Evolutionary conservation across 2,329 filamentous ascomycete genomes (phyloP), one percentile per base, ranked within the genome.

Genomic region (Colletotrichum chlorophyti): DNA sequence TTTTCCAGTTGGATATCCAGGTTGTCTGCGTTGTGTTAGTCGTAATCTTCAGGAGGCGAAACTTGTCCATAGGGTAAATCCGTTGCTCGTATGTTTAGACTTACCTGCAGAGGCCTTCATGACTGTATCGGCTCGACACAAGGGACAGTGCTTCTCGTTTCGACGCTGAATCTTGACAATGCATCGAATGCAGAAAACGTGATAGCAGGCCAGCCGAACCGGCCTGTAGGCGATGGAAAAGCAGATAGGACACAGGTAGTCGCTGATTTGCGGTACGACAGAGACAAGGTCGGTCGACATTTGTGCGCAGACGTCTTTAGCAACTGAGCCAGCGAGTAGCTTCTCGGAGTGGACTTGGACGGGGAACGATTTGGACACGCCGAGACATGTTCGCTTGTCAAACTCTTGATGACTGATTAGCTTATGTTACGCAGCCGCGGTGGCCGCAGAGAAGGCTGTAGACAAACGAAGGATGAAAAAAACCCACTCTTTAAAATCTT

Each of bases 101-200:
- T 77, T 77, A 84, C 85, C 81, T 53, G 84, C 79, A 61, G 90
- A 88, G 1, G 91, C 91, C 57, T 82, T 76, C 76, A 91, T 81
- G 10, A 96, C 84, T 0, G 88, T 89, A 57, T 88, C 82, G 15
- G 85, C 82, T 57, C 93, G 82, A 70, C 92, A 96, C 51, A 95
- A 77, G 0, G 92, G 91, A 68, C 92, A 96, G 48, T 84, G 78
- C 32, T 82, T 81, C 68, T 90, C 86, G 59, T 82, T 80, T 34
- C 85, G 83, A 41, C 86, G 85, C 70, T 95, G 91, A 75, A 96
- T 85, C 65, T 91, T 86, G 62, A 96, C 87, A 45, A 94, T 81
- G 69, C 92, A 96, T 3, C 90, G 82, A 54, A 95, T 94, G 75
- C 92, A 96, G 68, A 94, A 93, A 12, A 93, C 76, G 64, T 95